Base-by-base conservation (phyloP, 768 basidiomycete species). In the Lepiota subincarnata region DNA sequence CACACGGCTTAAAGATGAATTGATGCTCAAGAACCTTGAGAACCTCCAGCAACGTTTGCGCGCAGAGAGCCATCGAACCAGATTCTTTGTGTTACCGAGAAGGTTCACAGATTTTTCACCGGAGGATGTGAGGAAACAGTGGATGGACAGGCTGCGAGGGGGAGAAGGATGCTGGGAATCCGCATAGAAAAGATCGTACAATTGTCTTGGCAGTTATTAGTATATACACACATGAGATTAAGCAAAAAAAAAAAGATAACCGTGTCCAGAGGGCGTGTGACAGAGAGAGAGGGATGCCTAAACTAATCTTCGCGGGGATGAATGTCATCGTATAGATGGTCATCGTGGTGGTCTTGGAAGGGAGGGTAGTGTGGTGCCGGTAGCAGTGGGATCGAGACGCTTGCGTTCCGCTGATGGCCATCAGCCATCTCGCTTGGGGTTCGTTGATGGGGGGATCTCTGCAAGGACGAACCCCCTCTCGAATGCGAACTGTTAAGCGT, bases 1-100 rank as follows among this genome's bases (percentile, higher is more conserved):
- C 31, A 36, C 54, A 19, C 16, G 59, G 4, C 39, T 58, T 13
- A 67, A 68, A 49, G 70, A 72, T 22, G 31, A 64, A 35, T 41
- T 58, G 2, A 69, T 73, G 70, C 59, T 69, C 58, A 31, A 58
- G 16, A 60, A 59, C 14, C 50, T 73, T 8, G 56, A 60, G n/a
- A 49, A 41, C 12, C 46, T 65, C 19, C 1, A 39, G 31, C 53
- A 54, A 12, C 36, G 16, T 18, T 5, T 20, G 3, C 1, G n/a
- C 4, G 28, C 8, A 16, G 36, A 46, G 44, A 24, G 28, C 26
- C 50, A 52, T 38, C 52, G 37, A 26, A 45, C 43, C n/a, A 19
- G 26, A 5, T 46, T 53, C 31, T 39, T 24, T 6, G 34, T 53
- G n/a, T 38, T 46, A 20, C 16, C 43, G 44, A 45, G 37, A 12